These are phyloP conservation scores for Coemansia sp. DNA, from an alignment of 192 early-diverging fungal genomes.

Conservation along the genomic window DNA sequence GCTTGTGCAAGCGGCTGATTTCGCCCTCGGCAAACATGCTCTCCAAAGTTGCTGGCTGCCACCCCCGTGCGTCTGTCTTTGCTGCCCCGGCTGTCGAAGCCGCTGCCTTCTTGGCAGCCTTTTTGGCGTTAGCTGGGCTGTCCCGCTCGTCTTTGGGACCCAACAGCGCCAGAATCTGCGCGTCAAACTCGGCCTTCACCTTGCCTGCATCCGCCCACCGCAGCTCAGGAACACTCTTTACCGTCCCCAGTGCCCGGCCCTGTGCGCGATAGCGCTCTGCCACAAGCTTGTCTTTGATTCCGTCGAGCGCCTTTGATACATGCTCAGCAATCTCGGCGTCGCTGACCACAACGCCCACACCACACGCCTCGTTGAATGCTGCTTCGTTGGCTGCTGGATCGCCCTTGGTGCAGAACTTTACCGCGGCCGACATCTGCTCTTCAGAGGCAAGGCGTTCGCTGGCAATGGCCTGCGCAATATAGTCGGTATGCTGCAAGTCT, in stretches of 20 bases:
- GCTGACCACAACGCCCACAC: slow-evolving; percentile 88
- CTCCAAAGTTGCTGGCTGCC: slow-evolving; percentile 46
- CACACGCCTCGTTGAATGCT: slow-evolving; percentile 82
- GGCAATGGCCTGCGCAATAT: slow-evolving; percentile 78
- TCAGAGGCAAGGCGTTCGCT: slow-evolving; percentile 63
- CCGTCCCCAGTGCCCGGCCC: slow-evolving; percentile 69
- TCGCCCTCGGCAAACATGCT: slow-evolving; percentile 91
- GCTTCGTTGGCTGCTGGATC: slow-evolving; percentile 60
- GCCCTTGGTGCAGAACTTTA: slow-evolving; percentile 76
- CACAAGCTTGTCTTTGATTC: slow-evolving; percentile 67
- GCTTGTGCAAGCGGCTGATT: slow-evolving; percentile 85
- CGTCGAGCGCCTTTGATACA: slow-evolving; percentile 63
- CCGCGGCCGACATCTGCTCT: slow-evolving; percentile 92
- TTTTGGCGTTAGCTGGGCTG: slow-evolving; percentile 54
- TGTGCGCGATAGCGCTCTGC: slow-evolving; percentile 83
- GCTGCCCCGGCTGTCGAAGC: slow-evolving; percentile 17
- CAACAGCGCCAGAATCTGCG: slow-evolving; percentile 75
- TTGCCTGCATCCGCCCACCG: slow-evolving; percentile 87
- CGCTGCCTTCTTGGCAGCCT: slow-evolving; percentile 21
- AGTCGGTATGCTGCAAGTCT: slow-evolving; percentile 64
- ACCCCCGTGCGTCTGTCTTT: slow-evolving; percentile 22
- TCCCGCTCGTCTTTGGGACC: slow-evolving; percentile 99
- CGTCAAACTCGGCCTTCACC: slow-evolving; percentile 88
- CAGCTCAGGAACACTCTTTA: slow-evolving; percentile 67
- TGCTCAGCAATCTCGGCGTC: slow-evolving; percentile 68